phyloP scores from a whole-genome alignment of 371 early-diverging fungal species.

The Mucor irregularis region DNA sequence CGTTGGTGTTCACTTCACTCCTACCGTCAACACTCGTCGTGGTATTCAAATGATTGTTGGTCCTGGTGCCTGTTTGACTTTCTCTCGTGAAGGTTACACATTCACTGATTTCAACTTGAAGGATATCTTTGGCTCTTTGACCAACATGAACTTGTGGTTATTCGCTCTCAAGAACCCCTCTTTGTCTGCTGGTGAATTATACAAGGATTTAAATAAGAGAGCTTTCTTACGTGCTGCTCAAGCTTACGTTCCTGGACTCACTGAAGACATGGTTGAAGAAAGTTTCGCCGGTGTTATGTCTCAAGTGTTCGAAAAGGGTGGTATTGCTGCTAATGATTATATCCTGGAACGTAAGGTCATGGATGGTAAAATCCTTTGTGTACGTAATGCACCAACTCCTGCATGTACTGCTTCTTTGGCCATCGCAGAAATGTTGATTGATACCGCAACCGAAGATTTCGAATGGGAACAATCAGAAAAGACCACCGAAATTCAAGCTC shows the following conservation, averaged over 20 bases:
- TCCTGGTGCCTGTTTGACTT: constrained; percentile 53
- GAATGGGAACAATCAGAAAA: constrained; percentile 26
- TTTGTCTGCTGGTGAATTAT: constrained; percentile 45
- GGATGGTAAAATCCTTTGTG: constrained; percentile 41
- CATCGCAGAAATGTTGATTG: constrained; percentile 45
- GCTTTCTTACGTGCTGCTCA: constrained; percentile 46
- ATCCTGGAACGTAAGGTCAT: constrained; percentile 48
- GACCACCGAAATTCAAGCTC: background rate
- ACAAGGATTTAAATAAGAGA: constrained; percentile 44
- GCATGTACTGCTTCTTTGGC: constrained; percentile 49
- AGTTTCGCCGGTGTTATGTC: constrained; percentile 52
- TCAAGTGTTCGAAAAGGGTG: constrained; percentile 49
- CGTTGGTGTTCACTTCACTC: constrained; percentile 50
- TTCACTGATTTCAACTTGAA: constrained; percentile 38
- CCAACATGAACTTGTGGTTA: constrained; percentile 37
- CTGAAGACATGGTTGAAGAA: constrained; percentile 48
- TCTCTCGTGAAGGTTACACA: constrained; percentile 46
- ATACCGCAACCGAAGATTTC: constrained; percentile 45
- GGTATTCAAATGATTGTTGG: constrained; percentile 52
- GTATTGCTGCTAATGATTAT: constrained; percentile 46
- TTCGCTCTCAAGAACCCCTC: constrained; percentile 45
- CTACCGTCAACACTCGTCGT: constrained; percentile 44
- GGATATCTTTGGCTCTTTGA: constrained; percentile 35
- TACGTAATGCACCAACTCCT: constrained; percentile 52
- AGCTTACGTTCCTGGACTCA: constrained; percentile 36